Percentiles rank a stretch among this genome's conserved stretches.
Conservation (phyloP, 208 protist species). For the Crithidia expoeki region DNA sequence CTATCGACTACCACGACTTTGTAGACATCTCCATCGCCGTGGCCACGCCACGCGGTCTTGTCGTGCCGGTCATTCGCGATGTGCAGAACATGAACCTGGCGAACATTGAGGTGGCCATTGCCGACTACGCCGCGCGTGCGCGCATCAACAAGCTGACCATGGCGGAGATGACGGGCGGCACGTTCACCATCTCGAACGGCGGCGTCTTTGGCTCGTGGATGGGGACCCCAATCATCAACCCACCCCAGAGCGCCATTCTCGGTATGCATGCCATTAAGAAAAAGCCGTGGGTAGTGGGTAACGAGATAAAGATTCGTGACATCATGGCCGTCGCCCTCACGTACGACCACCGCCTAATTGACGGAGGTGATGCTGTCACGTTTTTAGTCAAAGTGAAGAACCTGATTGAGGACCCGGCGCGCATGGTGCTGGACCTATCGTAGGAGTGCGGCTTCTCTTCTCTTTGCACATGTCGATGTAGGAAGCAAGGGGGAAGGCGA, state of each 20-base stretch:
- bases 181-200: constrained; percentile 99
- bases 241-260: constrained; percentile 98
- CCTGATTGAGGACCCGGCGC: constrained; percentile 94
- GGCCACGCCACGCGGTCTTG: constrained; percentile 96
- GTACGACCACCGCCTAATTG: constrained; percentile 99
- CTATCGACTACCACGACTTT: constrained; percentile 98
- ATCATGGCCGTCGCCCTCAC: constrained; percentile 99
- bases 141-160: constrained; percentile 94
- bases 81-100: constrained; percentile 95
- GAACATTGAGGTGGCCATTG: constrained; percentile 96
- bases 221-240: constrained; percentile 99
- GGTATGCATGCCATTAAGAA: constrained; percentile 99
- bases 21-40: constrained; percentile 98
- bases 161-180: constrained; percentile 98
- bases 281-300: constrained; percentile 94
- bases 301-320: constrained; percentile 94
- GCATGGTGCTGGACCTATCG: constrained; percentile 93
- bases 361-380: constrained; percentile 98
- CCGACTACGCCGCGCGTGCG: constrained; percentile 90
- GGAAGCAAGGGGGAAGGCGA: not conserved
- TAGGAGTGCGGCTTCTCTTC: constrained; percentile 31
- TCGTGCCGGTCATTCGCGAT: constrained; percentile 98
- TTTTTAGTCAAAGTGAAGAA: constrained; percentile 98
- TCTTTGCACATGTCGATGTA: not conserved
- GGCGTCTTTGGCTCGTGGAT: constrained; percentile 99